These are phyloP conservation scores for Onygenales sp. DNA, from an alignment of 2,329 filamentous ascomycete genomes.

Conservation along the genomic window DNA sequence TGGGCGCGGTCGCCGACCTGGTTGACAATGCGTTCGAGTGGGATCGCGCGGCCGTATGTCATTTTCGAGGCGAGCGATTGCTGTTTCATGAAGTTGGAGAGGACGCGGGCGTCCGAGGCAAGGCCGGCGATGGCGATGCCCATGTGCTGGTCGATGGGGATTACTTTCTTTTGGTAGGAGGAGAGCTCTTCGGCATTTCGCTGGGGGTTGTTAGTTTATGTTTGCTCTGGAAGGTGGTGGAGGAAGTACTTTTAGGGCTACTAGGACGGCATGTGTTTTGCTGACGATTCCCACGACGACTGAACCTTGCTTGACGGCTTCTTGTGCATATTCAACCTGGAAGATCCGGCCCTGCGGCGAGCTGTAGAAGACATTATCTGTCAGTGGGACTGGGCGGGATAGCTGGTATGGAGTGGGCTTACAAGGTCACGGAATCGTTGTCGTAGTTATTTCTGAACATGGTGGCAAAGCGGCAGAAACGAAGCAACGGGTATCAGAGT, in stretches of 20 bases:
- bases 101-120: slow-evolving; percentile 92
- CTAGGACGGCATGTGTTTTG: slow-evolving; percentile 95
- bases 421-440: slow-evolving; percentile 99
- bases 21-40: slow-evolving; percentile 76
- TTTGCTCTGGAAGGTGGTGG: background rate
- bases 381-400: background rate
- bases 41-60: slow-evolving; percentile 89
- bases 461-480: slow-evolving; percentile 29
- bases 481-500: background rate
- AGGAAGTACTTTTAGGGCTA: slow-evolving; percentile 76
- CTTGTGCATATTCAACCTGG: slow-evolving; percentile 97
- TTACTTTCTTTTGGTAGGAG: slow-evolving; percentile 99
- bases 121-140: slow-evolving; percentile 94
- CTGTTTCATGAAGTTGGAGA: slow-evolving; percentile 99
- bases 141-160: slow-evolving; percentile 89
- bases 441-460: slow-evolving; percentile 99
- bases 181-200: slow-evolving; percentile 98
- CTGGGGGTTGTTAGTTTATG: slow-evolving; percentile 39
- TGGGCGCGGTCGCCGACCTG: slow-evolving; percentile 95
- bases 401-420: slow-evolving; percentile 31
- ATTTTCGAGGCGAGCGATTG: slow-evolving; percentile 93
- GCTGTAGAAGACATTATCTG: slow-evolving; percentile 40
- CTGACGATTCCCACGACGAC: slow-evolving; percentile 94
- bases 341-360: slow-evolving; percentile 99
- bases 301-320: slow-evolving; percentile 98